Evolutionary conservation across 2,329 filamentous ascomycete species (phyloP).

Genomic region (Pestalotiopsis sp.): DNA sequence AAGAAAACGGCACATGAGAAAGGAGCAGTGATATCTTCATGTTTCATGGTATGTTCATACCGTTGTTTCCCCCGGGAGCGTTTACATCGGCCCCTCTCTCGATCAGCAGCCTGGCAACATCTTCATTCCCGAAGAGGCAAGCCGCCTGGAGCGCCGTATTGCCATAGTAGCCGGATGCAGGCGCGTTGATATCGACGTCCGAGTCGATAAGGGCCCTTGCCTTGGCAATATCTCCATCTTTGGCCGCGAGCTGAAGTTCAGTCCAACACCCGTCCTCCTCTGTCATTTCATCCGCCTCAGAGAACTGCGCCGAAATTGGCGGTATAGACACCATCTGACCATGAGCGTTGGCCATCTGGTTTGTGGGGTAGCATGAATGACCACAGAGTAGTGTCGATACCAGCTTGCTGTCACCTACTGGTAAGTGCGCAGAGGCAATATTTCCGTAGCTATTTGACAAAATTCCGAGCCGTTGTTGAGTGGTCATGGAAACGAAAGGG

Average conservation of each 20-base stretch:
- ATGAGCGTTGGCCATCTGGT: neutral
- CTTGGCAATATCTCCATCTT: conserved; percentile 30
- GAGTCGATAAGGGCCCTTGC: conserved; percentile 28
- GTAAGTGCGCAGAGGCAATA: too few relatives aligned
- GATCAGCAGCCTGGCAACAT: conserved; percentile 24
- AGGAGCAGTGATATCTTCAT: neutral
- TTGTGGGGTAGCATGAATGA: neutral
- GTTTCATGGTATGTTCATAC: conserved; percentile 36
- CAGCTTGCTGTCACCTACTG: neutral
- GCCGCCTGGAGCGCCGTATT: conserved; percentile 33
- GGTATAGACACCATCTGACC: conserved; percentile 12
- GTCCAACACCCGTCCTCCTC: conserved; percentile 37
- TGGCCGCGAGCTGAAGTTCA: conserved; percentile 35
- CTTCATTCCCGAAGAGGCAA: conserved; percentile 26
- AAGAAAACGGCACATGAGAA: neutral
- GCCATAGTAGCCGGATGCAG: conserved; percentile 27
- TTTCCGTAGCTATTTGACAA: too few relatives aligned
- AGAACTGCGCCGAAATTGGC: neutral
- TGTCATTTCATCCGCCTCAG: conserved; percentile 13
- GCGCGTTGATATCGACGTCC: conserved; percentile 30
- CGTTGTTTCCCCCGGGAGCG: conserved; percentile 32
- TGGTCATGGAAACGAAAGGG: too few relatives aligned
- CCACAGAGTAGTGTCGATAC: neutral
- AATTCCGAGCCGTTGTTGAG: too few relatives aligned
- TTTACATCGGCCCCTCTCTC: conserved; percentile 25